Conservation (phyloP, 139 green algal species). For the Chlorella sp. region DNA sequence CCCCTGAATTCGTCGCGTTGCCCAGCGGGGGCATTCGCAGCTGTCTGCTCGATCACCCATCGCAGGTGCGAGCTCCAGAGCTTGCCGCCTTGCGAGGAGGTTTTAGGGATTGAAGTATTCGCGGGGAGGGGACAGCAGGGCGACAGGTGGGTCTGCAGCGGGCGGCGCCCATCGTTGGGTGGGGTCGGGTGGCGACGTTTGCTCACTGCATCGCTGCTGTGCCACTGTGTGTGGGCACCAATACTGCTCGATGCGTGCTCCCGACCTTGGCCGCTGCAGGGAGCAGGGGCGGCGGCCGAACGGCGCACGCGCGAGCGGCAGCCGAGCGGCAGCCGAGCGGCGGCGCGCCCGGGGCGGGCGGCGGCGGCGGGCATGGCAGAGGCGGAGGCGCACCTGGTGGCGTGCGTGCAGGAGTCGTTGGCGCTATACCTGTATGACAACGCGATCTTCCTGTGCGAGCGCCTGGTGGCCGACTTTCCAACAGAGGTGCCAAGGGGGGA, state of each 20-base stretch:
- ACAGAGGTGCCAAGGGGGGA: conserved; percentile 62
- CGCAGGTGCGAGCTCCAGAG: no score
- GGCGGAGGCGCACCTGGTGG: conserved; percentile 50
- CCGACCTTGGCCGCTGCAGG: not conserved
- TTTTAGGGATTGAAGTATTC: no score
- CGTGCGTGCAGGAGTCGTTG: conserved; percentile 66
- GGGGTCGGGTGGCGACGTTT: not conserved
- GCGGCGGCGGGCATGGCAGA: not conserved
- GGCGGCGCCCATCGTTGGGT: no score
- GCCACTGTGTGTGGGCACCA: not conserved
- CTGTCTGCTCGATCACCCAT: no score
- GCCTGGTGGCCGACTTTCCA: conserved; percentile 70
- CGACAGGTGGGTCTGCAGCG: no score
- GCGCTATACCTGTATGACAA: conserved; percentile 75
- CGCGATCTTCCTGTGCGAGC: conserved; percentile 83
- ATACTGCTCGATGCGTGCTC: not conserved
- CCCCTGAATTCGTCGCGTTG: no score
- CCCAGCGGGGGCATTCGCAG: no score
- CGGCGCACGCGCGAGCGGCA: not conserved
- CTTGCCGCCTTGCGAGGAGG: no score
- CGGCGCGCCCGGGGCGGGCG: no score
- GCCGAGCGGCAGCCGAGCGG: no score
- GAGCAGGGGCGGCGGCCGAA: not conserved
- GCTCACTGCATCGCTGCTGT: not conserved
- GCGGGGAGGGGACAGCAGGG: no score